These are phyloP conservation scores for Didymella keratinophila DNA, from an alignment of 2,329 filamentous ascomycete species.

Conservation along the genomic window DNA sequence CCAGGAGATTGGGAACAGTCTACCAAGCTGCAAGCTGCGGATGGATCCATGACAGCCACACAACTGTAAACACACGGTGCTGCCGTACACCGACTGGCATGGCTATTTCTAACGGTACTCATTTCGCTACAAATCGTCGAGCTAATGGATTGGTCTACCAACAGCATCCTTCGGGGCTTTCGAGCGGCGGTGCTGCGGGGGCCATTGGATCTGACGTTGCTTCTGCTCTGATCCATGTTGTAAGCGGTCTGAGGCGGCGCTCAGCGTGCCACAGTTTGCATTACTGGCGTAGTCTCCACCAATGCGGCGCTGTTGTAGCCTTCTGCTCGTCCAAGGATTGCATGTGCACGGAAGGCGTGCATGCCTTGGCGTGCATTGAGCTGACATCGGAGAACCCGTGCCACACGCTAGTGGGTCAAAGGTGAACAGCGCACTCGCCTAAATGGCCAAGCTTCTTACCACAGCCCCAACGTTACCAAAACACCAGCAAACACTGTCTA, in stretches of 20 bases:
- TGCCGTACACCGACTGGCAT: slow-evolving; percentile 26
- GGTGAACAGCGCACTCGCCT: slow-evolving; percentile 22
- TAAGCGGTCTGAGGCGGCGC: slow-evolving; percentile 11
- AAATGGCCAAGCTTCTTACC: slow-evolving; percentile 18
- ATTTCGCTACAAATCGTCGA: slow-evolving; percentile 28
- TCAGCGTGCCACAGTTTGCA: slow-evolving; percentile 27
- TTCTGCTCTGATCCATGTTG: slow-evolving; percentile 7
- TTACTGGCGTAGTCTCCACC: slow-evolving; percentile 1
- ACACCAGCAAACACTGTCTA: slow-evolving; percentile 25
- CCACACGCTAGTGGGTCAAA: slow-evolving; percentile 18
- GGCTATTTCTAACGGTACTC: slow-evolving; percentile 27
- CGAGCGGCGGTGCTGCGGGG: slow-evolving; percentile 22
- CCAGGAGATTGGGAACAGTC: slow-evolving; percentile 23
- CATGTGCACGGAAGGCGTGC: slow-evolving; percentile 16
- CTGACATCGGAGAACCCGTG: slow-evolving; percentile 20
- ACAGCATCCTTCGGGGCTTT: slow-evolving; percentile 7
- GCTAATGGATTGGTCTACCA: slow-evolving; percentile 19
- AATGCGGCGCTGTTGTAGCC: background rate
- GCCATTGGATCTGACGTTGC: background rate
- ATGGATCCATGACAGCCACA: slow-evolving; percentile 29
- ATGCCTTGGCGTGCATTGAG: slow-evolving; percentile 26
- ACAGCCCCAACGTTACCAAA: slow-evolving; percentile 22
- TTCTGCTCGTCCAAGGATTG: slow-evolving; percentile 8
- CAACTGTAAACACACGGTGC: slow-evolving; percentile 18
- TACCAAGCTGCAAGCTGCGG: slow-evolving; percentile 32